Evolutionary conservation across 768 basidiomycete species (phyloP).

Genomic region (Tulasnella sp.): DNA sequence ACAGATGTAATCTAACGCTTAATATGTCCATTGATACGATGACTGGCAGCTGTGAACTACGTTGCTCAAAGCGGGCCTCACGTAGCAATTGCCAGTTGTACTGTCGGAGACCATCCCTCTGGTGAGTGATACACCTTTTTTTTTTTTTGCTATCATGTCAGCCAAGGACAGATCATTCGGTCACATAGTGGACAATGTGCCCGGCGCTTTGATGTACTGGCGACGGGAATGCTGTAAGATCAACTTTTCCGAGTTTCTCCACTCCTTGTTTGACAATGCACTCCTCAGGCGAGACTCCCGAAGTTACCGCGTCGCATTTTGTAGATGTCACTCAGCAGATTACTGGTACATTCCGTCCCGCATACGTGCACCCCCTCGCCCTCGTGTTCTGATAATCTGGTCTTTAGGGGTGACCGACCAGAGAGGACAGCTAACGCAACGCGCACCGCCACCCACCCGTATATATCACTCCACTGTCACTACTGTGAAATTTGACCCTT

Average conservation of each 20-base stretch:
- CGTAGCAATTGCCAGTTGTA: not conserved
- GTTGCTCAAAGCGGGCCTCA: not conserved
- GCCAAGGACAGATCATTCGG: too few species aligned
- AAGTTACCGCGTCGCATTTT: slow-evolving; percentile 41
- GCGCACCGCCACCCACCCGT: slow-evolving; percentile 56
- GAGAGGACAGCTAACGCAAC: slow-evolving; percentile 50
- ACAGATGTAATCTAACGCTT: not conserved
- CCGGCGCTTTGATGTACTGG: slow-evolving; percentile 8
- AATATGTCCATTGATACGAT: not conserved
- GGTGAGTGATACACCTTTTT: too few species aligned
- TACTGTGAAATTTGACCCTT: slow-evolving; percentile 13
- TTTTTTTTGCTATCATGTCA: too few species aligned
- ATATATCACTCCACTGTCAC: slow-evolving; percentile 1
- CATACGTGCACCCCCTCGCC: too few species aligned
- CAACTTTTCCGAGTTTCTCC: too few species aligned
- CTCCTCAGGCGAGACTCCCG: slow-evolving; percentile 57
- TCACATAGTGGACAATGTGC: not conserved
- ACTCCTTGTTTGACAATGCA: slow-evolving; percentile 40
- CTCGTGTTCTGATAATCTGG: not conserved
- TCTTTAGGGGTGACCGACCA: slow-evolving; percentile 7
- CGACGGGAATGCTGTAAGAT: not conserved
- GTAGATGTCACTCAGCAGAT: not conserved
- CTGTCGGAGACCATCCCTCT: not conserved
- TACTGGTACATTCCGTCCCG: too few species aligned
- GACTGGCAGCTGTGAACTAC: not conserved